Percentiles rank a stretch among this genome's conserved stretches.
These are phyloP conservation scores for Penicillium lividum DNA, from an alignment of 495 filamentous ascomycete species.

Conservation along the genomic window DNA sequence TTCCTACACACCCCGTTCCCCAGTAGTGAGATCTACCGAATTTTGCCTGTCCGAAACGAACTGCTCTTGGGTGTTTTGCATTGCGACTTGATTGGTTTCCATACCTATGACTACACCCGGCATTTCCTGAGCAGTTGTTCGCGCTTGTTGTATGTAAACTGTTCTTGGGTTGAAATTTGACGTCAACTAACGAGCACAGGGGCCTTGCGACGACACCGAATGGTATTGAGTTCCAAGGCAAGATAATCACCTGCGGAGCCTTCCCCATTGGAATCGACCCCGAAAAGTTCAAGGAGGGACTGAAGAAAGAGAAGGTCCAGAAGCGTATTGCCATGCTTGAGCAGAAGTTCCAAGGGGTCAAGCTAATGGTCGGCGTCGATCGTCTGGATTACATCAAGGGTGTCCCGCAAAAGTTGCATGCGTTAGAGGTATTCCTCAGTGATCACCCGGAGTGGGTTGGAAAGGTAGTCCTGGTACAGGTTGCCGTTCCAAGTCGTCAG, in stretches of 20 bases:
- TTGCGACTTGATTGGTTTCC: conserved; percentile 93
- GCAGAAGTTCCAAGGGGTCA: conserved; percentile 92
- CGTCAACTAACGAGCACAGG: conserved; percentile 39
- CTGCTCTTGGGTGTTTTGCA: conserved; percentile 82
- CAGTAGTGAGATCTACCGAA: conserved; percentile 95
- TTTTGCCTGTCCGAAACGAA: conserved; percentile 87
- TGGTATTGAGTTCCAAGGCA: conserved; percentile 82
- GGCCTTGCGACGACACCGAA: conserved; percentile 80
- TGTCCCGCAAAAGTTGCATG: conserved; percentile 94
- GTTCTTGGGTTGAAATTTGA: not conserved
- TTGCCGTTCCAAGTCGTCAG: conserved; percentile 88
- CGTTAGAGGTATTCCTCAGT: conserved; percentile 91
- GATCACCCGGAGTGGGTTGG: conserved; percentile 98
- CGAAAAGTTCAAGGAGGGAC: conserved; percentile 86
- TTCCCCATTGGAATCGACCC: conserved; percentile 98
- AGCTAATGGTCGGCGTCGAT: conserved; percentile 95
- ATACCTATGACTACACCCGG: conserved; percentile 93
- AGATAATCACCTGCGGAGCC: conserved; percentile 81
- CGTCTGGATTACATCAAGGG: conserved; percentile 98
- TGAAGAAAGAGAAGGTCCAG: conserved; percentile 82
- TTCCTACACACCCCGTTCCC: conserved; percentile 98
- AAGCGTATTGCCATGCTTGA: conserved; percentile 82
- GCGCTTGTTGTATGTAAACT: conserved; percentile 69
- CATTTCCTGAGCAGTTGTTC: conserved; percentile 95
- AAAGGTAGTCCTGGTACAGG: conserved; percentile 96